These are phyloP conservation scores for Mycena epipterygia DNA, from an alignment of 768 basidiomycete species.

Conservation along the genomic window DNA sequence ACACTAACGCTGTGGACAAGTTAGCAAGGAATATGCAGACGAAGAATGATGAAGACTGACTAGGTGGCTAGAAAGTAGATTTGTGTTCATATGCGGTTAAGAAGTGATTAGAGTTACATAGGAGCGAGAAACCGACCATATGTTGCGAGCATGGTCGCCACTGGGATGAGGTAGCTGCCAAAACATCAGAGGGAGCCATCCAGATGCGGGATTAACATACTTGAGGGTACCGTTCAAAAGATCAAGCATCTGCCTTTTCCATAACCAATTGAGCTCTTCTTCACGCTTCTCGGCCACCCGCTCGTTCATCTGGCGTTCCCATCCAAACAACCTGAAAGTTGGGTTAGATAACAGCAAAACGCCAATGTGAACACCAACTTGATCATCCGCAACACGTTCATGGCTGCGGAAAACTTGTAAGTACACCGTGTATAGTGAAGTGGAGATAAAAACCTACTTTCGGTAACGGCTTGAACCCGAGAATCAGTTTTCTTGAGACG, in stretches of 20 bases:
- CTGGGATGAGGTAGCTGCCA: constrained; percentile 69
- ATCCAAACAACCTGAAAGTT: constrained; percentile 64
- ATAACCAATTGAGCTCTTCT: constrained; percentile 68
- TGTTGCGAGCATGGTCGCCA: constrained; percentile 75
- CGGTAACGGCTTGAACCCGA: constrained; percentile 72
- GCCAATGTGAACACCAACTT: constrained; percentile 49
- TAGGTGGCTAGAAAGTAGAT: constrained; percentile 24
- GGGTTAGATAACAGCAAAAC: not conserved
- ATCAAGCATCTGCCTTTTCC: constrained; percentile 62
- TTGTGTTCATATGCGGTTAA: not conserved
- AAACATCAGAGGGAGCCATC: constrained; percentile 1
- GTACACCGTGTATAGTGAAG: constrained; percentile 36
- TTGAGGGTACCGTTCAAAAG: constrained; percentile 61
- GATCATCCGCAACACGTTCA: constrained; percentile 77
- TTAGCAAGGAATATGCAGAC: not conserved
- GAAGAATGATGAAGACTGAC: constrained; percentile 11
- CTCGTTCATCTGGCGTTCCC: constrained; percentile 71
- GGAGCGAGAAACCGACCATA: constrained; percentile 52
- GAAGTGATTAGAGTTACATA: not conserved
- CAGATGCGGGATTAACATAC: constrained; percentile 44
- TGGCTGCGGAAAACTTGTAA: constrained; percentile 53
- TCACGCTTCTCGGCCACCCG: constrained; percentile 71
- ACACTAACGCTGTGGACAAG: constrained; percentile 14
- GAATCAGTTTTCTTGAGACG: constrained; percentile 73
- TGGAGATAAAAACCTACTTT: constrained; percentile 55